These are phyloP conservation scores for Botrytis byssoidea DNA, from an alignment of 2,329 filamentous ascomycete genomes.

Conservation along the genomic window DNA sequence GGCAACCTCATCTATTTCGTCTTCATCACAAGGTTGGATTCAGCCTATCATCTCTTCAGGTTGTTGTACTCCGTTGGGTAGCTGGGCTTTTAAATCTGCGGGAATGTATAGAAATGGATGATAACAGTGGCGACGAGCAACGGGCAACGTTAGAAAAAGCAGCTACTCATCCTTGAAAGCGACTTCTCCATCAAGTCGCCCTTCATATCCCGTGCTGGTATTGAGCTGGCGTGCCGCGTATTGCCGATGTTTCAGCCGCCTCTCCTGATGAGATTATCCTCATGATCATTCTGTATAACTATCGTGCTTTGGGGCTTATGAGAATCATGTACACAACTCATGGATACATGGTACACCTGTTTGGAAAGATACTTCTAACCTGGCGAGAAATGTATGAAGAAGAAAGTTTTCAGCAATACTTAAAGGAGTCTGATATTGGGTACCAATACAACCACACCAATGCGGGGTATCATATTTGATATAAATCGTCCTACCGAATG, in stretches of 20 bases:
- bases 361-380: background rate
- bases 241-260: constrained; percentile 2
- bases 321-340: background rate
- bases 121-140: background rate
- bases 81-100: background rate
- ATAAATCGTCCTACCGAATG: background rate
- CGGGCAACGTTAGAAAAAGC: background rate
- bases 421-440: constrained; percentile 2
- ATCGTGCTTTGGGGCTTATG: background rate
- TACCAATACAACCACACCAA: background rate
- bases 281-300: constrained; percentile 17
- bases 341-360: background rate
- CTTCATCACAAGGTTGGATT: background rate
- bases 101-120: background rate
- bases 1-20: background rate
- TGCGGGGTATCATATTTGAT: constrained; percentile 14
- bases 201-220: background rate
- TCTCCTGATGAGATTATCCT: constrained; percentile 3
- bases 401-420: background rate
- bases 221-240: constrained; percentile 3
- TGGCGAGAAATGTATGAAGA: background rate
- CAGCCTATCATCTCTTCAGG: background rate
- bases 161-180: background rate
- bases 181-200: background rate
- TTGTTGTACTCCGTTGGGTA: background rate